These are phyloP conservation scores for Sordariomycetes sp. DNA, from an alignment of 2,329 filamentous ascomycete species.

Conservation along the genomic window DNA sequence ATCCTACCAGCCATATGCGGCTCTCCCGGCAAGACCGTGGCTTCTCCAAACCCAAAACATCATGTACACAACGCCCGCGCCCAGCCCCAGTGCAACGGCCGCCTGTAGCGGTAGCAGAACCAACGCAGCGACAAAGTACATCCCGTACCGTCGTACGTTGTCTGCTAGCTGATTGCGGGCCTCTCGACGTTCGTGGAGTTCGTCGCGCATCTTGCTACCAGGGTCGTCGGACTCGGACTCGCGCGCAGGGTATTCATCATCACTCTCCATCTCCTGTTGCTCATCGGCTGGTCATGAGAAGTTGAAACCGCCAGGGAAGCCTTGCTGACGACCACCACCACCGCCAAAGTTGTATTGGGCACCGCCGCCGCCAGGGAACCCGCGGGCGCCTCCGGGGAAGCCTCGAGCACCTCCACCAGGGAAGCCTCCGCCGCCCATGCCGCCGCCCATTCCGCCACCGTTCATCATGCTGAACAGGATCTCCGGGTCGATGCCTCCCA, in stretches of 20 bases:
- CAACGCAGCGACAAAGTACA: constrained; percentile 29
- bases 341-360: constrained; percentile 49
- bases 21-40: too few species aligned
- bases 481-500: constrained; percentile 65
- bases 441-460: constrained; percentile 56
- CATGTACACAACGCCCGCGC: constrained; percentile 28
- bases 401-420: constrained; percentile 41
- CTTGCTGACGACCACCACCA: too few species aligned
- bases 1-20: neutral
- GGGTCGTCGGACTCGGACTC: constrained; percentile 13
- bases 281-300: constrained; percentile 41
- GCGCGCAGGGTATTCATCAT: constrained; percentile 12
- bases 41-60: constrained; percentile 11
- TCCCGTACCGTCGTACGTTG: constrained; percentile 30
- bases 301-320: constrained; percentile 23
- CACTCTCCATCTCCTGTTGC: constrained; percentile 16
- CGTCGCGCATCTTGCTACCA: constrained; percentile 16
- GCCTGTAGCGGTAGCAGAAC: constrained; percentile 37
- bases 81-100: constrained; percentile 23
- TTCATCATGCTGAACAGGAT: constrained; percentile 82
- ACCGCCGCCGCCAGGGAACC: constrained; percentile 21
- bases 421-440: constrained; percentile 44
- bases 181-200: constrained; percentile 20
- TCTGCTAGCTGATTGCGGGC: constrained; percentile 28
- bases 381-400: constrained; percentile 40